Evolutionary conservation across 805 yeast species (phyloP), one percentile per base, ranked within the genome.

Genomic region (Millerago galiae): DNA sequence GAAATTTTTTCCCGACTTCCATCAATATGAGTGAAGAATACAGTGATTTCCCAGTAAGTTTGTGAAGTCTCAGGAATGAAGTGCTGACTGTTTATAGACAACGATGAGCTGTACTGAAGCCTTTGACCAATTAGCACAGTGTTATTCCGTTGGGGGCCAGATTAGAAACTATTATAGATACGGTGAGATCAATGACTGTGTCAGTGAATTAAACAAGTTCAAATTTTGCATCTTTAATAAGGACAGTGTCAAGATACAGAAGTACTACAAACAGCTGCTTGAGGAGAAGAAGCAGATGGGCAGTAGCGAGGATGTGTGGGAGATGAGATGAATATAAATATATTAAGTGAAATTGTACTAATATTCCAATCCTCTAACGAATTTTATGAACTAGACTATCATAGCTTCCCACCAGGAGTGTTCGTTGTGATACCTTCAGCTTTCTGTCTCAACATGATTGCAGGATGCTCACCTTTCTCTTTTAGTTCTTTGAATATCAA

Each of bases 121-220:
- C 1, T 81, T 90, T 62, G 95, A 90, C 61, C 95, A 88, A 56
- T 68, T 90, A 17, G 72, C 89, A 36, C 81, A 77, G 37, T 91
- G 98, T 60, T 88, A 85, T 64, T 85, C 97, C 0, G 58, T 90
- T 3, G 97, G 96, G 3, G 97, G 97, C 1, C 96, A 90, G 58
- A 65, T 86, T 16, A 75, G 95, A 46, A 75, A 83, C 62, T 83
- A 84, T 55, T 91, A 90, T 59, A 68, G 97, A 42, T 83, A 79
- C 56, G 97, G 97, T 3, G 77, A 80, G 34, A 72, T 87, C 53
- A 79, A 81, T 39, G 67, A 77, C 46, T 91, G 98, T 62, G 72
- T 71, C 35, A 73, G 72, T 39, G 84, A 84, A 54, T 70, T 85
- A 40, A 78, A 74, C 18, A 87, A 88, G 65, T 70, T 89, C 54